A percentile compares a stretch with the other conserved stretches of the same genome.
Evolutionary conservation across 2,329 filamentous ascomycete species (phyloP).

Genomic region (Phaeophleospora eucalypticola): DNA sequence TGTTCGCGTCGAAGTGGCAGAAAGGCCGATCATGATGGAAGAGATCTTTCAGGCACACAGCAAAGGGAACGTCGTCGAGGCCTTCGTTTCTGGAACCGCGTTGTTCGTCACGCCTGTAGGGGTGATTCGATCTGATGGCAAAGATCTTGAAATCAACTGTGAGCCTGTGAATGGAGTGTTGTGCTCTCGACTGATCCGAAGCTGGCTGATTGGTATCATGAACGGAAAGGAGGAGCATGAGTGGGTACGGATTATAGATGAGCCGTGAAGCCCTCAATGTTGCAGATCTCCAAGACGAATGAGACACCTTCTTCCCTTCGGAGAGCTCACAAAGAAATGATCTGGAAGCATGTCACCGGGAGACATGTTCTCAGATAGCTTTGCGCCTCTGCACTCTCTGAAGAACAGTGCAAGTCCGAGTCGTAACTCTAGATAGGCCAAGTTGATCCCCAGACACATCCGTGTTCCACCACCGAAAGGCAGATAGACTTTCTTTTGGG

Average conservation of each 20-base stretch:
- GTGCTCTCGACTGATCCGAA: conserved; percentile 38
- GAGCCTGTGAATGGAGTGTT: conserved; percentile 34
- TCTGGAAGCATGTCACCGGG: conserved; percentile 18
- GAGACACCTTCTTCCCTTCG: conserved; percentile 13
- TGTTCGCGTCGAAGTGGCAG: conserved; percentile 19
- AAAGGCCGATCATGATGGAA: conserved; percentile 20
- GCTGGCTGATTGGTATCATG: conserved; percentile 43
- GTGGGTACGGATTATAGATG: conserved; percentile 41
- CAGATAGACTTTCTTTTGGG: conserved; percentile 19
- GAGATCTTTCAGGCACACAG: conserved; percentile 16
- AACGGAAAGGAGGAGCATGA: conserved; percentile 40
- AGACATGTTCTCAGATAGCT: conserved; percentile 14
- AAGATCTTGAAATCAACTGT: conserved; percentile 37
- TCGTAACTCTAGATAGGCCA: conserved; percentile 21
- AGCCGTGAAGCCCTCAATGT: conserved; percentile 17
- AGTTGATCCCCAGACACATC: conserved; percentile 18
- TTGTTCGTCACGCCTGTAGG: conserved; percentile 39
- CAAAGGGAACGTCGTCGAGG: conserved; percentile 52
- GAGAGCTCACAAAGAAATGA: conserved; percentile 17
- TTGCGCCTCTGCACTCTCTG: conserved; percentile 19
- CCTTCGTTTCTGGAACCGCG: conserved; percentile 76
- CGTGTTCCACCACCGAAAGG: conserved; percentile 18
- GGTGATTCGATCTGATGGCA: conserved; percentile 38
- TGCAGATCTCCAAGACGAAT: conserved; percentile 6
- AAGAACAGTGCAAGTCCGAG: conserved; percentile 22